phyloP scores from a whole-genome alignment of 2,329 filamentous ascomycete species.

The Trichoderma gracile region DNA sequence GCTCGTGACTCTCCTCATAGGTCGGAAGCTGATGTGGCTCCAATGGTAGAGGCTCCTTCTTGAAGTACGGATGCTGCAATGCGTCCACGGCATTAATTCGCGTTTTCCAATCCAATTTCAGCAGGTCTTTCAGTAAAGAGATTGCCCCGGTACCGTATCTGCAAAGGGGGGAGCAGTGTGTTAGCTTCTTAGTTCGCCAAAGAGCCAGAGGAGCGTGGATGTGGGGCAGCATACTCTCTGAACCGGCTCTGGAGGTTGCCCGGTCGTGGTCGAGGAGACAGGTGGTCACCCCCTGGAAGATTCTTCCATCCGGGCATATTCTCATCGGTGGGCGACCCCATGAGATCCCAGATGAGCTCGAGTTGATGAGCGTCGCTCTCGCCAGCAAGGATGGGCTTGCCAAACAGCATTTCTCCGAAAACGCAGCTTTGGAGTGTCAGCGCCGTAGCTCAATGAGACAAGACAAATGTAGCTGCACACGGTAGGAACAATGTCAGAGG shows the following conservation, averaged over 20 bases:
- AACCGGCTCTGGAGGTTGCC: slow-evolving; percentile 74
- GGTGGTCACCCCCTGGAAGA: slow-evolving; percentile 76
- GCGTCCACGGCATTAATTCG: slow-evolving; percentile 94
- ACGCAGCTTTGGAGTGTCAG: slow-evolving; percentile 70
- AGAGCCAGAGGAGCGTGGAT: not conserved
- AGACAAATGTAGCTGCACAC: not conserved
- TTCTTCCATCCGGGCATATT: slow-evolving; percentile 89
- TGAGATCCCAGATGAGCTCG: slow-evolving; percentile 89
- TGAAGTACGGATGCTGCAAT: slow-evolving; percentile 89
- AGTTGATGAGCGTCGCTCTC: slow-evolving; percentile 88
- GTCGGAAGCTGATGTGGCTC: slow-evolving; percentile 82
- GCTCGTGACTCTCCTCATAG: slow-evolving; percentile 93
- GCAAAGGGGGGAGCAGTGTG: slow-evolving; percentile 26
- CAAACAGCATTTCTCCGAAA: slow-evolving; percentile 95
- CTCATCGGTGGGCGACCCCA: slow-evolving; percentile 84
- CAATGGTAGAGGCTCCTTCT: slow-evolving; percentile 73
- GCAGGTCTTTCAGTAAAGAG: slow-evolving; percentile 75
- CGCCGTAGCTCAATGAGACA: not conserved
- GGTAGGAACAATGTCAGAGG: not conserved
- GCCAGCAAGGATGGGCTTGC: slow-evolving; percentile 88
- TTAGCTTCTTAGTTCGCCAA: not conserved
- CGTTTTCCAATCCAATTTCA: slow-evolving; percentile 85
- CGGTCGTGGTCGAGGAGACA: slow-evolving; percentile 62
- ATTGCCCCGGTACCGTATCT: slow-evolving; percentile 69
- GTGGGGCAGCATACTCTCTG: slow-evolving; percentile 56